Percentiles rank a stretch among this genome's conserved stretches.
These are phyloP conservation scores for Nissolia schottii DNA, from an alignment of 306 rosid species.

Conservation along the genomic window DNA sequence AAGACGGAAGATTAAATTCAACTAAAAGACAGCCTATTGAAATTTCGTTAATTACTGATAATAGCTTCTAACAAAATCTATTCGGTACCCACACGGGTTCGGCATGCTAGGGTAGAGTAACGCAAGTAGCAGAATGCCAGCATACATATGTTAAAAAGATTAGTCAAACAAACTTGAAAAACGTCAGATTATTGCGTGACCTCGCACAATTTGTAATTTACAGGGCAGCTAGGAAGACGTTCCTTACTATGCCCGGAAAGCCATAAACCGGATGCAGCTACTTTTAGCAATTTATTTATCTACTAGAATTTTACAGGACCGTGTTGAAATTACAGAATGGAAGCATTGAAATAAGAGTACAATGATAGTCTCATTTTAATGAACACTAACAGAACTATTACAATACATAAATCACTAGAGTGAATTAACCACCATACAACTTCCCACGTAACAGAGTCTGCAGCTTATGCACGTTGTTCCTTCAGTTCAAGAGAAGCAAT, in stretches of 20 bases:
- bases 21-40: not conserved
- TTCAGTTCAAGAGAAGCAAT: constrained; percentile 70
- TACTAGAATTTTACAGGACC: constrained; percentile 45
- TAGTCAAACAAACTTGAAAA: not conserved
- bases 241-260: constrained; percentile 16
- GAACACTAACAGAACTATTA: constrained; percentile 32
- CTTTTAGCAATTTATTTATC: constrained; percentile 60
- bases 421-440: constrained; percentile 17
- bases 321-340: constrained; percentile 33
- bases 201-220: constrained; percentile 22
- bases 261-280: constrained; percentile 18
- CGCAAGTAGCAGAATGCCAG: not conserved
- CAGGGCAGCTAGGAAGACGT: constrained; percentile 18
- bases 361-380: constrained; percentile 20
- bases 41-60: not conserved
- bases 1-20: not conserved
- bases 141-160: not conserved
- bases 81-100: not conserved
- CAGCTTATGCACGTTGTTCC: constrained; percentile 31
- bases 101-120: not conserved
- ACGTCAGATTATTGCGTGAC: constrained; percentile 9
- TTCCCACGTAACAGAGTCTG: constrained; percentile 9
- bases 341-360: constrained; percentile 15
- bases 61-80: not conserved
- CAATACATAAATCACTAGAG: constrained; percentile 32